phyloP scores from a whole-genome alignment of 805 yeast genomes.

The Spathaspora passalidarum region DNA sequence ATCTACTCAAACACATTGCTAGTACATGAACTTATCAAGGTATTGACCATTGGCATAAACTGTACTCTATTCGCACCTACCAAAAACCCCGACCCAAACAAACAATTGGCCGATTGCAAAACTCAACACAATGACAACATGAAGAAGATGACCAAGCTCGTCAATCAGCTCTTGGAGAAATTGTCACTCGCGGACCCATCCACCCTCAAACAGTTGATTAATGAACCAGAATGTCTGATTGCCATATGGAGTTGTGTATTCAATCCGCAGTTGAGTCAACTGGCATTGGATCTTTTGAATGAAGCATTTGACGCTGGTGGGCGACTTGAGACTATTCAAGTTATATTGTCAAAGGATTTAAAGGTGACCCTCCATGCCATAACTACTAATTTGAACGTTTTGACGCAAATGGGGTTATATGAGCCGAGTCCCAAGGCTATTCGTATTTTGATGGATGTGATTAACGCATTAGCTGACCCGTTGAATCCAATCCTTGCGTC shows the following conservation, averaged over 20 bases:
- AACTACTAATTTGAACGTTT: slow-evolving; percentile 40
- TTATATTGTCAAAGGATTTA: slow-evolving; percentile 44
- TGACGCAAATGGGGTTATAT: slow-evolving; percentile 48
- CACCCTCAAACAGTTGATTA: slow-evolving; percentile 20
- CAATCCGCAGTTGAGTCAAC: slow-evolving; percentile 64
- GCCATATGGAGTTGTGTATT: slow-evolving; percentile 77
- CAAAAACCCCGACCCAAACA: slow-evolving; percentile 15
- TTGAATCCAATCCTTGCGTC: slow-evolving; percentile 50
- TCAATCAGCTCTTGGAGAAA: slow-evolving; percentile 27
- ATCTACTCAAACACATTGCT: slow-evolving; percentile 7
- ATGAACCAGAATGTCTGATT: slow-evolving; percentile 37
- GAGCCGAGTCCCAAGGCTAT: slow-evolving; percentile 78
- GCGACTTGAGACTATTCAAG: slow-evolving; percentile 69
- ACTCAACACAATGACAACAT: slow-evolving; percentile 32
- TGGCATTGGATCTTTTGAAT: slow-evolving; percentile 67
- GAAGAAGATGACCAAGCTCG: slow-evolving; percentile 15
- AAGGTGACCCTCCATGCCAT: slow-evolving; percentile 48
- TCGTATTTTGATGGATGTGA: slow-evolving; percentile 70
- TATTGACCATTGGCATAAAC: slow-evolving; percentile 9
- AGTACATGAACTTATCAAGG: slow-evolving; percentile 15
- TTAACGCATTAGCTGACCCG: slow-evolving; percentile 62
- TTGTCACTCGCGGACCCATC: slow-evolving; percentile 29
- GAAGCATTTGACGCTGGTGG: slow-evolving; percentile 71
- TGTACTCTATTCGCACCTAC: slow-evolving; percentile 20
- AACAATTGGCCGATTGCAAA: slow-evolving; percentile 20